These are phyloP conservation scores for Mariannaea elegans DNA, from an alignment of 2,329 filamentous ascomycete species.

Conservation along the genomic window DNA sequence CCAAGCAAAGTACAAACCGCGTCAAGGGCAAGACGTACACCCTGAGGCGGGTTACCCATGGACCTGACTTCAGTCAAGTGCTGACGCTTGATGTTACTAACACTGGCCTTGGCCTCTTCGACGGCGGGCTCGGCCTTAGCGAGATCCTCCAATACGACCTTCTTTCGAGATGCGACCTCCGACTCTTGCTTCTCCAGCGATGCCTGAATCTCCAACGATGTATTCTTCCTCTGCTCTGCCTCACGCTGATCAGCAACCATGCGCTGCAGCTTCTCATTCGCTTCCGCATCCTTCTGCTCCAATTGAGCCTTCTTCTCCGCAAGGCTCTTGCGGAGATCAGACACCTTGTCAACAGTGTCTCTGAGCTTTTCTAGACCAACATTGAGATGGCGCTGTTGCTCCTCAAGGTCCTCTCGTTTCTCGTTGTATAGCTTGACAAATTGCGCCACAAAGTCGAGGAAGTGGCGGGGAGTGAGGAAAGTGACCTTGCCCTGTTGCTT, in stretches of 20 bases:
- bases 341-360: conserved; percentile 97
- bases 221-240: conserved; percentile 88
- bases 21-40: conserved; percentile 91
- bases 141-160: conserved; percentile 87
- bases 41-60: conserved; percentile 90
- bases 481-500: conserved; percentile 94
- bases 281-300: conserved; percentile 92
- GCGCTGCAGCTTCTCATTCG: conserved; percentile 94
- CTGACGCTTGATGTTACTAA: conserved; percentile 97
- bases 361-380: conserved; percentile 96
- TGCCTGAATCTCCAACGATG: conserved; percentile 87
- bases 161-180: conserved; percentile 82
- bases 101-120: conserved; percentile 90
- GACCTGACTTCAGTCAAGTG: conserved; percentile 97
- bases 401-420: conserved; percentile 97
- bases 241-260: conserved; percentile 97
- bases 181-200: conserved; percentile 89
- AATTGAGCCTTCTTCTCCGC: conserved; percentile 94
- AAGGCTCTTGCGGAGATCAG: conserved; percentile 87
- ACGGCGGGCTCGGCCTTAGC: conserved; percentile 94
- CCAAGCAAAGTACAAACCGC: conserved; percentile 96
- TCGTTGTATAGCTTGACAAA: conserved; percentile 98
- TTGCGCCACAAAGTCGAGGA: conserved; percentile 96
- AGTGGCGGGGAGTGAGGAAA: conserved; percentile 95
- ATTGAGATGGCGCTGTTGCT: conserved; percentile 98